A percentile compares a stretch with the other conserved stretches of the same genome.
Evolutionary conservation across 352 stramenopile genomes (phyloP).

Genomic region (Globisporangium solare): DNA sequence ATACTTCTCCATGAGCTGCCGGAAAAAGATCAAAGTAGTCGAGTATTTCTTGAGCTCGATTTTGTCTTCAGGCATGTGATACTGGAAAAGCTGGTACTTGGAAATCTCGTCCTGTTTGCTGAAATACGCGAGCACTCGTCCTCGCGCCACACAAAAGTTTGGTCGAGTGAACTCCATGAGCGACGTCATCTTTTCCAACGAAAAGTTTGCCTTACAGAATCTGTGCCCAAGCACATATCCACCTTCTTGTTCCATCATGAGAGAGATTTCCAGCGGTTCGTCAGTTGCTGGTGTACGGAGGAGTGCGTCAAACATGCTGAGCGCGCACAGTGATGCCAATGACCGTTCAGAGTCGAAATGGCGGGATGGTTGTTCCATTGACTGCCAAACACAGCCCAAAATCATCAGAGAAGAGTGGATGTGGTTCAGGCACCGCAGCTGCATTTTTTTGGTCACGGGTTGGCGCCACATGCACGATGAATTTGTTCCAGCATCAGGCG

Average conservation of each 20-base stretch:
- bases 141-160: constrained; percentile 67
- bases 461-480: constrained; percentile 68
- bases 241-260: constrained; percentile 74
- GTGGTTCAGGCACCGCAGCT: constrained; percentile 72
- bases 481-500: constrained; percentile 16
- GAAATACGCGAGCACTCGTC: constrained; percentile 81
- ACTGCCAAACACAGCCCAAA: constrained; percentile 83
- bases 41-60: constrained; percentile 88
- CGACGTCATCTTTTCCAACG: constrained; percentile 64
- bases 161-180: constrained; percentile 84
- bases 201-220: constrained; percentile 85
- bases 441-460: constrained; percentile 67
- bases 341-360: constrained; percentile 85
- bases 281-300: constrained; percentile 73
- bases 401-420: constrained; percentile 80
- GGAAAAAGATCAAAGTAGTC: constrained; percentile 84
- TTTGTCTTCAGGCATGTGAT: constrained; percentile 88
- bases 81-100: constrained; percentile 77
- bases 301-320: constrained; percentile 82
- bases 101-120: constrained; percentile 44
- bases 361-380: constrained; percentile 82
- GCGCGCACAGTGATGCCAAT: constrained; percentile 67
- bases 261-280: constrained; percentile 69
- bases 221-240: constrained; percentile 79
- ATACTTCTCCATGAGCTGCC: constrained; percentile 81